Conservation (phyloP, 169 alveolate species). For the Eimeria tenella region DNA sequence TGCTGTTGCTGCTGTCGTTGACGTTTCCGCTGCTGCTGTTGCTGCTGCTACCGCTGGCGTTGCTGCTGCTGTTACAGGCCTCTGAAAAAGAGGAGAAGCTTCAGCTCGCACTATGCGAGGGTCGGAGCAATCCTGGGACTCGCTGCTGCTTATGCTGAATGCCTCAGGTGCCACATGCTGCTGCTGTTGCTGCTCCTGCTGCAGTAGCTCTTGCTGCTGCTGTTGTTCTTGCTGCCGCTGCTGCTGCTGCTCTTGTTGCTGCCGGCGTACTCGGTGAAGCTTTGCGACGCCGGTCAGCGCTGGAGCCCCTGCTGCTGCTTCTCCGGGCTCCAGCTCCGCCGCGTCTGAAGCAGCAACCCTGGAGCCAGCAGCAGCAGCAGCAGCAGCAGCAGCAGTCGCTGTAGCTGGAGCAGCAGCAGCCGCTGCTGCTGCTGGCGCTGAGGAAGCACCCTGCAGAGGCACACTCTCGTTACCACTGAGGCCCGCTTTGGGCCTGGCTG, state of each 20-base stretch:
- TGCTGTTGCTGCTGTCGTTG: neutral
- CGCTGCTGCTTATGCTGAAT: constrained; percentile 56
- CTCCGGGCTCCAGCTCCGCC: neutral
- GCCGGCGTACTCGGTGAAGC: neutral
- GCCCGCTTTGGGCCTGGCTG: too few relatives aligned
- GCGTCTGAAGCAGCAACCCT: neutral
- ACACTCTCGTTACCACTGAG: too few relatives aligned
- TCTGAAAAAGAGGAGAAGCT: neutral
- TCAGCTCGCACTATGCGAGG: neutral
- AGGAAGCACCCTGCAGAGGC: too few relatives aligned
- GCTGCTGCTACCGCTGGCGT: constrained; percentile 22
- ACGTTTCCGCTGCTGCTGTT: neutral
- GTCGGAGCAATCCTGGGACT: constrained; percentile 40
- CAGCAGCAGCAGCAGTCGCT: neutral
- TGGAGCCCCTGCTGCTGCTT: constrained; percentile 33
- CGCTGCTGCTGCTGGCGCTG: too few relatives aligned
- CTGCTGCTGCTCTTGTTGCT: constrained; percentile 35
- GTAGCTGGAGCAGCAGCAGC: too few relatives aligned
- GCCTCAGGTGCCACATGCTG: constrained; percentile 29
- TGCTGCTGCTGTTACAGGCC: neutral
- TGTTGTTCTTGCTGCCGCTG: neutral
- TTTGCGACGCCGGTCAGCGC: neutral
- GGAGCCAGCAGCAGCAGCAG: neutral
- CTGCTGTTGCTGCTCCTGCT: constrained; percentile 22
- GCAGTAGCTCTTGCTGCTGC: constrained; percentile 27